These are phyloP conservation scores for Amanita rimosa DNA, from an alignment of 768 basidiomycete genomes.

Conservation along the genomic window DNA sequence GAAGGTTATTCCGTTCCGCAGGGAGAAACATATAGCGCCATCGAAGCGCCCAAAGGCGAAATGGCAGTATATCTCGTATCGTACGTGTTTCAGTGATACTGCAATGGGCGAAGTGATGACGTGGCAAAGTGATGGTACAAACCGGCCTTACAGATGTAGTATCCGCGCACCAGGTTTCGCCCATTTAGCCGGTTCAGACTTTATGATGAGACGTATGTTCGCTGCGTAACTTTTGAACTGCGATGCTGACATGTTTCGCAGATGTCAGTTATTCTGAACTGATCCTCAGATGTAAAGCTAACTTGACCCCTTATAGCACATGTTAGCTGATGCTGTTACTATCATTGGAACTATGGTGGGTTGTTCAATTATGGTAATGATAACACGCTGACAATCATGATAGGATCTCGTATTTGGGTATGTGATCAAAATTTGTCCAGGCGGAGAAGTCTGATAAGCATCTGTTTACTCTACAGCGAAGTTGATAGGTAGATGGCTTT, in stretches of 20 bases:
- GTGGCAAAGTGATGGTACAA: constrained; percentile 68
- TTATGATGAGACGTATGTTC: constrained; percentile 89
- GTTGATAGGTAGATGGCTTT: constrained; percentile 20
- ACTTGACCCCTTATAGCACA: constrained; percentile 41
- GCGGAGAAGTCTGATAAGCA: neutral
- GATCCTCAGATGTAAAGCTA: constrained; percentile 8
- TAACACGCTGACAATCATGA: constrained; percentile 6
- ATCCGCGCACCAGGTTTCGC: constrained; percentile 96
- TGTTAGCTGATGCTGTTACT: constrained; percentile 90
- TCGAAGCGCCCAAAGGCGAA: constrained; percentile 98
- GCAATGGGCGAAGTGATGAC: neutral
- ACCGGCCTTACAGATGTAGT: constrained; percentile 93
- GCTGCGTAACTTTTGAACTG: constrained; percentile 6
- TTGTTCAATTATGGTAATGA: constrained; percentile 8
- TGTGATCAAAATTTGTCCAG: constrained; percentile 20
- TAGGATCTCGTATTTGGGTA: constrained; percentile 92
- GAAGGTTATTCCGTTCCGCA: constrained; percentile 97
- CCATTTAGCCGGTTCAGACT: constrained; percentile 91
- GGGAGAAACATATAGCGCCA: constrained; percentile 92
- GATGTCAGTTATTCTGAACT: constrained; percentile 27
- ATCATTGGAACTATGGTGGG: constrained; percentile 96
- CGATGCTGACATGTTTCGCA: constrained; percentile 14
- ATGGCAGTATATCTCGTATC: constrained; percentile 99
- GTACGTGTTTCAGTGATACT: constrained; percentile 28
- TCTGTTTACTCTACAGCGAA: constrained; percentile 18